phyloP scores from a whole-genome alignment of 2,329 filamentous ascomycete genomes.

The Elsinoe necatrix region DNA sequence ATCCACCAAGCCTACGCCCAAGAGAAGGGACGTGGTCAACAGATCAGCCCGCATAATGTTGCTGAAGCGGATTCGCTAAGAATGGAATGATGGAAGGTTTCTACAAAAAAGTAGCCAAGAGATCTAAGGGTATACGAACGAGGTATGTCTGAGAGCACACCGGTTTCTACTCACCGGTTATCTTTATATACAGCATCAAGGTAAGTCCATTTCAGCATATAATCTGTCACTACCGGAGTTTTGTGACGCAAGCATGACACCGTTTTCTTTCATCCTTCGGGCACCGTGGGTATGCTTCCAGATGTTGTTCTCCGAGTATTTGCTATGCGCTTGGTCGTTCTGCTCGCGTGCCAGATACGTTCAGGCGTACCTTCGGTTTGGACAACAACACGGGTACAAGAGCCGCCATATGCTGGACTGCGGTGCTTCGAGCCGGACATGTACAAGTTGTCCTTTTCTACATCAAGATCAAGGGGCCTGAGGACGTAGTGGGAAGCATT shows the following conservation, averaged over 20 bases:
- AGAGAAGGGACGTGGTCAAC: neutral
- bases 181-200: neutral
- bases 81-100: neutral
- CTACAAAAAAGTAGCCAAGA: neutral
- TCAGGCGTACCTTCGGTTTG: neutral
- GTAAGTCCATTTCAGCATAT: neutral
- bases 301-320: neutral
- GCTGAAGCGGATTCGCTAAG: too few species aligned
- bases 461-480: neutral
- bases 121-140: neutral
- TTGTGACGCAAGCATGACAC: neutral
- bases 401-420: neutral
- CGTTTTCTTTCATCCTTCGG: neutral
- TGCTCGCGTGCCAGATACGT: neutral
- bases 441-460: neutral
- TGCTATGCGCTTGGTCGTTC: neutral
- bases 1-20: neutral
- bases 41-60: neutral
- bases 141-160: too few species aligned
- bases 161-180: neutral
- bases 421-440: neutral
- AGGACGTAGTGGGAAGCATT: neutral
- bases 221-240: neutral
- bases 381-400: neutral
- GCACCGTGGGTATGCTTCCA: neutral